These are phyloP conservation scores for Capillidium heterosporum DNA, from an alignment of 371 early-diverging fungal species.

Conservation along the genomic window DNA sequence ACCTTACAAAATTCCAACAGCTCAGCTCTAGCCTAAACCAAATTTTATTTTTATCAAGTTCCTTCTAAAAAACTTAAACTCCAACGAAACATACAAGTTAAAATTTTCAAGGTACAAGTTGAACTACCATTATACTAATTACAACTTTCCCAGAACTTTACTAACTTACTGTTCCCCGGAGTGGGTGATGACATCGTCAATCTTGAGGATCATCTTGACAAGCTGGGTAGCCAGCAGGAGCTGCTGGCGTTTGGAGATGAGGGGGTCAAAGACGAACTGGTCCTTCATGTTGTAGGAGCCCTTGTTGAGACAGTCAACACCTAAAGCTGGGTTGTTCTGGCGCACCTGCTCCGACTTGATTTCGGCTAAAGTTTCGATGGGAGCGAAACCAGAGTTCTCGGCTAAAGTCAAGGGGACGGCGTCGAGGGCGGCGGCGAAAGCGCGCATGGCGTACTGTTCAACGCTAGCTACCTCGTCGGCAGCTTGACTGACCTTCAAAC, in stretches of 20 bases:
- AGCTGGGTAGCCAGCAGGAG: conserved; percentile 96
- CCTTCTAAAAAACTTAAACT: too few relatives aligned
- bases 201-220: conserved; percentile 95
- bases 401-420: conserved; percentile 94
- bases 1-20: too few relatives aligned
- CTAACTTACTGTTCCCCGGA: not conserved
- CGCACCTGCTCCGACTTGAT: conserved; percentile 84
- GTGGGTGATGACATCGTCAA: conserved; percentile 60
- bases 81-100: too few relatives aligned
- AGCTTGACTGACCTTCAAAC: conserved; percentile 78
- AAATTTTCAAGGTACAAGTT: too few relatives aligned
- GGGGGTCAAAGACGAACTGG: conserved; percentile 93
- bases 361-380: conserved; percentile 86
- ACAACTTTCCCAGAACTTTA: too few relatives aligned
- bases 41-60: too few relatives aligned
- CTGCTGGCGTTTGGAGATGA: conserved; percentile 98
- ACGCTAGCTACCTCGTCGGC: conserved; percentile 78
- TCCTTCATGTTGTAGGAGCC: conserved; percentile 91
- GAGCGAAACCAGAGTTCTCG: conserved; percentile 93
- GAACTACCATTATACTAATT: too few relatives aligned
- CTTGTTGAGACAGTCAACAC: conserved; percentile 89
- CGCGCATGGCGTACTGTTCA: conserved; percentile 97
- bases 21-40: too few relatives aligned
- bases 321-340: conserved; percentile 71
- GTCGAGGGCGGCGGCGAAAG: conserved; percentile 93